Evolutionary conservation across 768 basidiomycete species (phyloP).

Genomic region (Hortiboletus flavorubellus): DNA sequence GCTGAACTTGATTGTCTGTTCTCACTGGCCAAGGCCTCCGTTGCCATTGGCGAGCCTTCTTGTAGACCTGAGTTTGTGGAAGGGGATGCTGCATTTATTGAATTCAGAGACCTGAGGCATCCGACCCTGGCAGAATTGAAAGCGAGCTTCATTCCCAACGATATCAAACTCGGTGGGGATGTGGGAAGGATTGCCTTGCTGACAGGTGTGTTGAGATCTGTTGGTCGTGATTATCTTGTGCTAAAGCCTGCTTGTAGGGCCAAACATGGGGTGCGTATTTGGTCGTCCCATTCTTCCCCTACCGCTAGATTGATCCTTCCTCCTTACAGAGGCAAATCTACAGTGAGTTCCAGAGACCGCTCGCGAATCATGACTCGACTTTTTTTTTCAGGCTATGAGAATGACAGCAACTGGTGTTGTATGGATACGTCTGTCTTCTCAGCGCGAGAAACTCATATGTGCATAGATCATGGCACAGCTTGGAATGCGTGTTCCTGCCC

Average conservation of each 20-base stretch:
- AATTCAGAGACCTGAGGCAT: conserved; percentile 89
- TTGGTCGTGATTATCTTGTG: background rate
- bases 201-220: conserved; percentile 56
- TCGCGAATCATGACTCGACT: background rate
- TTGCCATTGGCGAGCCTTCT: conserved; percentile 89
- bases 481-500: conserved; percentile 93
- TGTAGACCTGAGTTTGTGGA: conserved; percentile 90
- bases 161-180: conserved; percentile 80
- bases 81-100: conserved; percentile 71
- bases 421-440: conserved; percentile 22
- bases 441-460: conserved; percentile 3
- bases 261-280: conserved; percentile 78
- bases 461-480: conserved; percentile 86
- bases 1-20: conserved; percentile 97
- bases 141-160: conserved; percentile 88
- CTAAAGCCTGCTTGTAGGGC: conserved; percentile 43
- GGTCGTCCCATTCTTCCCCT: background rate
- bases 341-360: conserved; percentile 38
- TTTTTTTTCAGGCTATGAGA: conserved; percentile 62
- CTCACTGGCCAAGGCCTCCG: conserved; percentile 84
- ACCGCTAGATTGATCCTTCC: background rate
- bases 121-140: conserved; percentile 71
- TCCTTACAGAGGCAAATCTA: conserved; percentile 67
- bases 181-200: conserved; percentile 76
- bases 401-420: conserved; percentile 95